Evolutionary conservation across 257 asterid genomes (phyloP).

Genomic region (Penstemon davidsonii): DNA sequence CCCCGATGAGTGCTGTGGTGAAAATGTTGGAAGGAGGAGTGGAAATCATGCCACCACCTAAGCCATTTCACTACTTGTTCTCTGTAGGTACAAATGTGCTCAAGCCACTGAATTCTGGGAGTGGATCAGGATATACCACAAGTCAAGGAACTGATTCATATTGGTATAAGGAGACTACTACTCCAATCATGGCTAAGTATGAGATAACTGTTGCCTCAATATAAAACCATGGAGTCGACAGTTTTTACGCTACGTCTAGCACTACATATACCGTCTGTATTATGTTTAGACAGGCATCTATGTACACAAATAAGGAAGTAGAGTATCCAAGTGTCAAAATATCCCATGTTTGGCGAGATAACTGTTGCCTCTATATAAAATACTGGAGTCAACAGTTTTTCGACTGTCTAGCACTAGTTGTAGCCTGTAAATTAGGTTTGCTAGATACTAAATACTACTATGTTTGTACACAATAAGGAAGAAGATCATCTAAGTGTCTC

Average conservation of each 20-base stretch:
- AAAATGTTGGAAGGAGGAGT: slow-evolving; percentile 49
- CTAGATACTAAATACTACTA: too few relatives aligned
- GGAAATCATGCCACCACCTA: slow-evolving; percentile 42
- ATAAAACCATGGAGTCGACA: neutral
- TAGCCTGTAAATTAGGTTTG: neutral
- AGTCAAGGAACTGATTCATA: slow-evolving; percentile 29
- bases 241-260: too few relatives aligned
- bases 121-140: slow-evolving; percentile 22
- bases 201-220: slow-evolving; percentile 34
- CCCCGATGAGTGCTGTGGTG: slow-evolving; percentile 45
- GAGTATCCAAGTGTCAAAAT: too few relatives aligned
- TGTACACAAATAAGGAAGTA: too few relatives aligned
- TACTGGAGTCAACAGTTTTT: neutral
- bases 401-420: neutral
- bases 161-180: slow-evolving; percentile 41
- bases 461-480: neutral
- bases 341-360: slow-evolving; percentile 25
- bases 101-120: slow-evolving; percentile 27
- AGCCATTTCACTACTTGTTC: slow-evolving; percentile 40
- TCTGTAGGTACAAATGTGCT: slow-evolving; percentile 27
- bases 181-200: slow-evolving; percentile 40
- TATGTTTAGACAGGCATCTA: too few relatives aligned
- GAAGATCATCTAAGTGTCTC: neutral
- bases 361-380: slow-evolving; percentile 26
- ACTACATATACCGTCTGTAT: too few relatives aligned